Evolutionary conservation across 2,329 filamentous ascomycete genomes (phyloP), one percentile per base, ranked within the genome.

Genomic region (Microsporum ferrugineum): DNA sequence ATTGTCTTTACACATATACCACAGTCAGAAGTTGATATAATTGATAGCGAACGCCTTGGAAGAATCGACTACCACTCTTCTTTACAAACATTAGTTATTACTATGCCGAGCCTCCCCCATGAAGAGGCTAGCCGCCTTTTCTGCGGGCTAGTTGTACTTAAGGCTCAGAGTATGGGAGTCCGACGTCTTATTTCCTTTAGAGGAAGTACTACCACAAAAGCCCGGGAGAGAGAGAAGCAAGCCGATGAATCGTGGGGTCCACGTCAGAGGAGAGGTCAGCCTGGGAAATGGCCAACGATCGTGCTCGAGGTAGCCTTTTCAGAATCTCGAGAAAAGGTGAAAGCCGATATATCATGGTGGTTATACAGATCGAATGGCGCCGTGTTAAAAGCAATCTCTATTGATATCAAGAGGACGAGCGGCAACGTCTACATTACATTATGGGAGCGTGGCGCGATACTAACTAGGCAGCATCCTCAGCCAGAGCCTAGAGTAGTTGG

Each of bases 391-490:
- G 58, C 27, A 4, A 60, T 63, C 49, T 43, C 58, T 6, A 58
- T 63, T 49, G 61, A 63, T 41, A 63, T 60, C 31, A 63, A 62
- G 45, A 7, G 45, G 27, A 5, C 3, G 8, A 57, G 27, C 17
- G 49, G 53, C 4, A 60, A 57, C n/a, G 56, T 62, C 33, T 61
- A 60, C 29, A 49, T 60, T 5, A 57, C 34, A 27, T 5, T 36
- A 14, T 60, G 62, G 62, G 39, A 61, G 57, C 47, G 60, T 23
- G 34, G 45, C 6, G 31, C 39, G 1, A 31, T 38, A 6, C 23
- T 31, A 33, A 31, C 2, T 23, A 45, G 8, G 14, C 45, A 60
- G 27, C 43, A 63, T 53, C 61, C 61, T 5, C 34, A 60, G 4
- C 60, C 62, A 10, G 8, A 33, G 51, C 59, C 63, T 3, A 12